Evolutionary conservation across 2,329 filamentous ascomycete species (phyloP).

Genomic region (Colletotrichum karsti): DNA sequence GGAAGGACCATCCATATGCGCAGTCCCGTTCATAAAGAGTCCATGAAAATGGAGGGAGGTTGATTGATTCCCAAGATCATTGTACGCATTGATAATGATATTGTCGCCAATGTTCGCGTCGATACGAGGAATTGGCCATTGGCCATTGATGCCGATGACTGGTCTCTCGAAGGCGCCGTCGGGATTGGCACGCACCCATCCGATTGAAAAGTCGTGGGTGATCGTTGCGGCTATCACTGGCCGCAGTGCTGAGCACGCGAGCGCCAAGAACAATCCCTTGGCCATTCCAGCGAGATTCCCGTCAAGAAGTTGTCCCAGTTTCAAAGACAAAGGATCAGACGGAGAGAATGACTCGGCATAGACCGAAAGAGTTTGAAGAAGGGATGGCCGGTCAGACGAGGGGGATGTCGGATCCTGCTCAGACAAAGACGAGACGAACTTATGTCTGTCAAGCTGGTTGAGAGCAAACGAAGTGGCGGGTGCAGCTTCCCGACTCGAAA

Average conservation of each 20-base stretch:
- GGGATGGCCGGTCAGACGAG: background rate
- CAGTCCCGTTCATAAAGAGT: slow-evolving; percentile 72
- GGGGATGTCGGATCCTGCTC: background rate
- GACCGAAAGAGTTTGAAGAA: background rate
- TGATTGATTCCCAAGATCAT: slow-evolving; percentile 68
- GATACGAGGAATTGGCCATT: slow-evolving; percentile 78
- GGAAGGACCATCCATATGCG: slow-evolving; percentile 75
- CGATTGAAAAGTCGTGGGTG: slow-evolving; percentile 73
- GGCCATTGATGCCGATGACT: slow-evolving; percentile 80
- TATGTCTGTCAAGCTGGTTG: background rate
- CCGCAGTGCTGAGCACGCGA: background rate
- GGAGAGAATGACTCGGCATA: background rate
- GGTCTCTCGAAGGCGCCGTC: slow-evolving; percentile 71
- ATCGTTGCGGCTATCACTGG: slow-evolving; percentile 44
- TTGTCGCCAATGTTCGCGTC: slow-evolving; percentile 70
- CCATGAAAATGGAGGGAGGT: slow-evolving; percentile 78
- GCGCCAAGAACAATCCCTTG: background rate
- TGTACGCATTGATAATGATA: slow-evolving; percentile 65
- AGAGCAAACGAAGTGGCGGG: background rate
- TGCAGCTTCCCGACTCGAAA: background rate
- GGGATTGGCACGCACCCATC: slow-evolving; percentile 77
- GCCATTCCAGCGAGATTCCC: background rate
- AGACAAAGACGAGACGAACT: background rate
- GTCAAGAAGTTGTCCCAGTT: background rate
- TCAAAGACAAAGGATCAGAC: background rate